phyloP scores from a whole-genome alignment of 495 filamentous ascomycete genomes.

The Rhizodiscina lignyota region DNA sequence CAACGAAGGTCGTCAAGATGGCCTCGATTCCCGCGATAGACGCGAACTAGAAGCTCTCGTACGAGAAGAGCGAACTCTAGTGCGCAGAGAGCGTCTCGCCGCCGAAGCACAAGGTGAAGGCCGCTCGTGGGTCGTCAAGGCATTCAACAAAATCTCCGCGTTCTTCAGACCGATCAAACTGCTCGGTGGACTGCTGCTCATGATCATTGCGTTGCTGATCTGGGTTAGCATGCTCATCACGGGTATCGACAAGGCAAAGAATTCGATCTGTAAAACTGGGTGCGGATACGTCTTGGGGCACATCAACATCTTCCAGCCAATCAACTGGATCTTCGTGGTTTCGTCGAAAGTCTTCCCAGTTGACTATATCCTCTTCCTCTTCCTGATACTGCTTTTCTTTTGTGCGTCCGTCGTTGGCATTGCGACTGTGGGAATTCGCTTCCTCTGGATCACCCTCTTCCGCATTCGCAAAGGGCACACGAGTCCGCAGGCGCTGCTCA shows the following conservation, averaged over 20 bases:
- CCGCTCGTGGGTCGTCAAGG: conserved; percentile 46
- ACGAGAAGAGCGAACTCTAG: conserved; percentile 80
- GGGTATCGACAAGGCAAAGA: conserved; percentile 86
- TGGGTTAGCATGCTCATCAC: conserved; percentile 93
- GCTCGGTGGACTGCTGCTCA: conserved; percentile 61
- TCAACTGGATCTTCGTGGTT: conserved; percentile 80
- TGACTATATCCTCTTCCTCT: conserved; percentile 76
- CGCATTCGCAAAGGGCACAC: conserved; percentile 78
- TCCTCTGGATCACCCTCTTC: conserved; percentile 88
- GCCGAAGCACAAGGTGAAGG: conserved; percentile 64
- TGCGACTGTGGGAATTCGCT: conserved; percentile 74
- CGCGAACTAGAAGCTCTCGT: conserved; percentile 74
- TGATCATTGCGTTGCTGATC: conserved; percentile 51
- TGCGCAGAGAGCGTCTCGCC: conserved; percentile 73
- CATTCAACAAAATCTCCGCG: conserved; percentile 63
- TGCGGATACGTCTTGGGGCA: conserved; percentile 92
- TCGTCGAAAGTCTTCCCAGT: conserved; percentile 74
- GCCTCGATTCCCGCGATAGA: conserved; percentile 66
- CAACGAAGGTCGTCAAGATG: conserved; percentile 56
- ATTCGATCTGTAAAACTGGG: conserved; percentile 75
- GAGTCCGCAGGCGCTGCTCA: conserved; percentile 77
- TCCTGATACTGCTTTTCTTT: conserved; percentile 76
- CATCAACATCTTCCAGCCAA: conserved; percentile 83
- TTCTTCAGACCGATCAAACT: conserved; percentile 73
- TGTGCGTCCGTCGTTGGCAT: conserved; percentile 71